Evolutionary conservation across 495 filamentous ascomycete species (phyloP), one percentile per base, ranked within the genome.

Genomic region (Neurospora tetrasperma): DNA sequence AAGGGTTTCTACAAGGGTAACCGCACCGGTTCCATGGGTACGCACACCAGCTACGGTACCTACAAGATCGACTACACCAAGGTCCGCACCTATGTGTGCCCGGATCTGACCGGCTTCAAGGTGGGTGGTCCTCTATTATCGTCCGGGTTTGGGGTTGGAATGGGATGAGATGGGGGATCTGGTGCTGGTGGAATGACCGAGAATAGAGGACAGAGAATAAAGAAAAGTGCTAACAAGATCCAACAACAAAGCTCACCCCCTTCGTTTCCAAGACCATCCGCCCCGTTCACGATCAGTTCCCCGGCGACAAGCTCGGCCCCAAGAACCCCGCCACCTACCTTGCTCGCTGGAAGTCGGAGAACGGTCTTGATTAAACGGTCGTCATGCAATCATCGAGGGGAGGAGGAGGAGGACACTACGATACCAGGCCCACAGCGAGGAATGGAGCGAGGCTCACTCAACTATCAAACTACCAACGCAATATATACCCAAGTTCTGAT

Each of bases 1-100:
- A 93, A 94, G 80, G 96, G 93, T 69, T 99, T 90, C 88, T 98
- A 98, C 89, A 98, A 98, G 85, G 96, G 96, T 79, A 98, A 89
- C 73, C 86, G 95, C 31, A 89, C 92, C 1, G 96, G 96, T 14
- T 88, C 90, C 44, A 93, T 95, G 89, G 96, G 96, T 74, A 80
- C 84, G 42, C 95, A 97, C 82, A 94, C 93, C 23, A 93, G 92
- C 80, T 87, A 90, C 82, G 94, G 95, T 79, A 89, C 90, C 42
- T 99, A 94, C 81, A 80, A 89, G 10, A 90, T 97, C 76, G 90
- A 98, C 72, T 94, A 87, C 86, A 76, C 84, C 31, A 97, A 96
- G 82, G 93, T 97, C 73, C 91, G 96, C 79, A 97, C 93, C 16
- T 99, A 97, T 81, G 90, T 92, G 27, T 90, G 91, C 69, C 94